Evolutionary conservation across 78 protist genomes (phyloP).

Genomic region (Dictyostelium firmibasis): DNA sequence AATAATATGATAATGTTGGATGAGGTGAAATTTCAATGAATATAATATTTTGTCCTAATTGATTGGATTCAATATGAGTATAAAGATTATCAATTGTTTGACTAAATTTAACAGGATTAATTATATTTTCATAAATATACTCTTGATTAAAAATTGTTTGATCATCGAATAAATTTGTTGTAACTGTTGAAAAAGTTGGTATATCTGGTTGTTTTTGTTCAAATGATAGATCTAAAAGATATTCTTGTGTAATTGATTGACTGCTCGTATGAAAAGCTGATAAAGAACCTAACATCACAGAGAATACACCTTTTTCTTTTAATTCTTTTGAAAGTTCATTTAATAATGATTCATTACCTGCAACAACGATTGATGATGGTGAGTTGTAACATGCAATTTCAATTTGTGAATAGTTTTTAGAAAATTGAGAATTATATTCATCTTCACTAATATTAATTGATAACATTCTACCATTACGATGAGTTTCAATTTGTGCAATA

Average conservation of each 20-base stretch:
- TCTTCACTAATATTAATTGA: background rate
- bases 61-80: background rate
- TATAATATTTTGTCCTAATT: background rate
- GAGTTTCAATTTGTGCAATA: background rate
- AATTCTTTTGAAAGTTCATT: background rate
- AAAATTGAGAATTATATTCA: background rate
- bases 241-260: background rate
- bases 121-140: slow-evolving; percentile 5
- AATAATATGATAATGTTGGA: slow-evolving; percentile 26
- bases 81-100: background rate
- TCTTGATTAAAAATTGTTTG: background rate
- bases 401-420: background rate
- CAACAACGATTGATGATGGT: slow-evolving; percentile 7
- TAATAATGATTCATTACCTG: slow-evolving; percentile 25
- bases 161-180: background rate
- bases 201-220: background rate
- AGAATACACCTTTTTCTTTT: background rate
- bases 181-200: background rate
- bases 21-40: slow-evolving; percentile 25
- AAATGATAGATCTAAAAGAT: background rate
- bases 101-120: background rate
- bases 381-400: slow-evolving; percentile 59
- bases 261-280: slow-evolving; percentile 44
- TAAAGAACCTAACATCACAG: slow-evolving; percentile 20
- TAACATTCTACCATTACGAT: slow-evolving; percentile 63